Percentiles rank a stretch among this genome's conserved stretches.
Conservation (phyloP, 129 eudicot species). For the Scalesia atractyloides region DNA sequence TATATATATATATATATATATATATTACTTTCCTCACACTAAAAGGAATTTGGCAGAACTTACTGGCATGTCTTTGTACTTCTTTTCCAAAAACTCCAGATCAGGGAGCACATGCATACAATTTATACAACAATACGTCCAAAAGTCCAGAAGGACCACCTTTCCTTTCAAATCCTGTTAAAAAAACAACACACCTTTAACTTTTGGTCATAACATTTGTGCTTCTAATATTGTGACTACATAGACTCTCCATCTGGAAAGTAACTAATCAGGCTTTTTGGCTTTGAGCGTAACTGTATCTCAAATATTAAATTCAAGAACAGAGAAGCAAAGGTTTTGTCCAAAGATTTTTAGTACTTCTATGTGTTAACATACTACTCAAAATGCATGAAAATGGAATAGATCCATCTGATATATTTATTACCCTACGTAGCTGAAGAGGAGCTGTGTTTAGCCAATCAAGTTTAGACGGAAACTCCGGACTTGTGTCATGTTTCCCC, state of each 20-base stretch:
- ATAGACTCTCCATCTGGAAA: conserved; percentile 10
- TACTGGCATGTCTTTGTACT: conserved; percentile 94
- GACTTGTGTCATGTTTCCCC: conserved; percentile 62
- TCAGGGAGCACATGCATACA: conserved; percentile 99
- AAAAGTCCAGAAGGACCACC: conserved; percentile 92
- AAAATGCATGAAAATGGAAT: background rate
- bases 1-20: background rate
- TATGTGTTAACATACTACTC: conserved; percentile 5
- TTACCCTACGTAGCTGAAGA: conserved; percentile 93
- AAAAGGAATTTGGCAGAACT: conserved; percentile 33
- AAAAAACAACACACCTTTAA: conserved; percentile 3
- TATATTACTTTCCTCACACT: background rate
- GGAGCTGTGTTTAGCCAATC: conserved; percentile 97
- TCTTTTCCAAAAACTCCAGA: conserved; percentile 88
- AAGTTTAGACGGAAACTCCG: conserved; percentile 93
- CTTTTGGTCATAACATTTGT: background rate
- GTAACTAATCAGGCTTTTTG: background rate
- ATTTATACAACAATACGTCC: conserved; percentile 99
- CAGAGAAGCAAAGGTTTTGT: conserved; percentile 5
- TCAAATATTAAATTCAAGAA: conserved; percentile 12
- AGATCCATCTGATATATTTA: conserved; percentile 4
- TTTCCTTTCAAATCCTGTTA: conserved; percentile 94
- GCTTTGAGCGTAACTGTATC: conserved; percentile 1
- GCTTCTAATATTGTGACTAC: conserved; percentile 2
- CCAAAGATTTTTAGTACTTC: background rate